phyloP scores from a whole-genome alignment of 805 yeast species.

The Candida sithepensis region DNA sequence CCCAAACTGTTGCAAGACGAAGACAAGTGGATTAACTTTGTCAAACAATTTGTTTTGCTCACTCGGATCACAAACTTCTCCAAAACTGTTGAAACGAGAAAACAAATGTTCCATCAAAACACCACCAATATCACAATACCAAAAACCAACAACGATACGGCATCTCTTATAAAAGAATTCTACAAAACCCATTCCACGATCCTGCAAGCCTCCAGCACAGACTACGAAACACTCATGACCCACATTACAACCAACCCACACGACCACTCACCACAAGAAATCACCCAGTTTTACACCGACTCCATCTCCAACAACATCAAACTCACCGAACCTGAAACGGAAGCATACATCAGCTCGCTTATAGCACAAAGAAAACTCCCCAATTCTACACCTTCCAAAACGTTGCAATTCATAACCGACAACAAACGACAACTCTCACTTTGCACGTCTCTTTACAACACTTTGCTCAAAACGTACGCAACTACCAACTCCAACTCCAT shows the following conservation, averaged over 20 bases:
- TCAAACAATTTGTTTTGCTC: background rate
- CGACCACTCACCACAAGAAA: slow-evolving; percentile 1
- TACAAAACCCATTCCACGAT: background rate
- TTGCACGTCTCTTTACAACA: slow-evolving; percentile 10
- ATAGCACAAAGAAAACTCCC: background rate
- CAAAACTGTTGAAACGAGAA: slow-evolving; percentile 1
- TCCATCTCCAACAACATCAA: slow-evolving; percentile 1
- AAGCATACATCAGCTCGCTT: slow-evolving; percentile 9
- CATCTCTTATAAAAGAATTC: background rate
- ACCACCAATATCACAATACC: too few species aligned
- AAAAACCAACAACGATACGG: too few species aligned
- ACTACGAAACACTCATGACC: background rate
- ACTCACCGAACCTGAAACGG: slow-evolving; percentile 13
- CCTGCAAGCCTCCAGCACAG: background rate
- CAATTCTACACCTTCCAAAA: background rate
- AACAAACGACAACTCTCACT: slow-evolving; percentile 7
- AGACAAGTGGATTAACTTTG: background rate
- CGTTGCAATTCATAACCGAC: slow-evolving; percentile 2
- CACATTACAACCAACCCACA: background rate
- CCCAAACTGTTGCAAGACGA: background rate
- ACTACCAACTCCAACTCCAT: too few species aligned
- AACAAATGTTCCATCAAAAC: background rate
- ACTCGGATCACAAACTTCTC: slow-evolving; percentile 2
- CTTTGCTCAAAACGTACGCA: background rate
- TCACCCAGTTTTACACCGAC: slow-evolving; percentile 8